Conservation (phyloP, 2,329 filamentous ascomycete species). For the Fusarium sacchari region DNA sequence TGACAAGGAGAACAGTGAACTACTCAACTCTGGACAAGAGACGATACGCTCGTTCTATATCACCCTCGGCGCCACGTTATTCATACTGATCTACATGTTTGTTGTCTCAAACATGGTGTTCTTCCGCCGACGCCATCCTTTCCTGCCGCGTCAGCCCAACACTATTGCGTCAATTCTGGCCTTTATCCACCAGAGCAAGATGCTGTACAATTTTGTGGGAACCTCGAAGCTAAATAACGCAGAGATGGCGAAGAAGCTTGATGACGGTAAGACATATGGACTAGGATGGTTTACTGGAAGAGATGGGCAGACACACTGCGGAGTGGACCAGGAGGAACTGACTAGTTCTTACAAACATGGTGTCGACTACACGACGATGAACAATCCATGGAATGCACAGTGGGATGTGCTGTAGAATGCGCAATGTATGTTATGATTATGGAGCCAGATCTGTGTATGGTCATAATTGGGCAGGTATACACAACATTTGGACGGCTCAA, state of each 20-base stretch:
- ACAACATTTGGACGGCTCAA: slow-evolving; percentile 6
- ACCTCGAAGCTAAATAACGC: slow-evolving; percentile 70
- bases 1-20: slow-evolving; percentile 31
- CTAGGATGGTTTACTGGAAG: slow-evolving; percentile 80
- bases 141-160: slow-evolving; percentile 80
- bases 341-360: slow-evolving; percentile 73
- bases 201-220: slow-evolving; percentile 79
- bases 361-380: slow-evolving; percentile 58
- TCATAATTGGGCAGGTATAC: slow-evolving; percentile 4
- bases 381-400: slow-evolving; percentile 61
- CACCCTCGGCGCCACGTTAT: slow-evolving; percentile 68
- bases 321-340: slow-evolving; percentile 81
- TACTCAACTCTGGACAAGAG: slow-evolving; percentile 65
- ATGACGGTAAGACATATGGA: slow-evolving; percentile 72
- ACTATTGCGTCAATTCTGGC: slow-evolving; percentile 81
- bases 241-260: slow-evolving; percentile 70
- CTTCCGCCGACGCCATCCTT: slow-evolving; percentile 70
- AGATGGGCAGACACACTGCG: slow-evolving; percentile 78
- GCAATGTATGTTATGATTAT: slow-evolving; percentile 22
- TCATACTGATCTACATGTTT: slow-evolving; percentile 74
- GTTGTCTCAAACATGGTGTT: slow-evolving; percentile 69
- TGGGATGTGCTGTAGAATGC: slow-evolving; percentile 51
- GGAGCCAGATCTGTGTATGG: slow-evolving; percentile 19
- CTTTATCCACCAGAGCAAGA: slow-evolving; percentile 83
- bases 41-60: slow-evolving; percentile 72